phyloP scores from a whole-genome alignment of 2,329 filamentous ascomycete genomes.

The Penicillium sumatraense region DNA sequence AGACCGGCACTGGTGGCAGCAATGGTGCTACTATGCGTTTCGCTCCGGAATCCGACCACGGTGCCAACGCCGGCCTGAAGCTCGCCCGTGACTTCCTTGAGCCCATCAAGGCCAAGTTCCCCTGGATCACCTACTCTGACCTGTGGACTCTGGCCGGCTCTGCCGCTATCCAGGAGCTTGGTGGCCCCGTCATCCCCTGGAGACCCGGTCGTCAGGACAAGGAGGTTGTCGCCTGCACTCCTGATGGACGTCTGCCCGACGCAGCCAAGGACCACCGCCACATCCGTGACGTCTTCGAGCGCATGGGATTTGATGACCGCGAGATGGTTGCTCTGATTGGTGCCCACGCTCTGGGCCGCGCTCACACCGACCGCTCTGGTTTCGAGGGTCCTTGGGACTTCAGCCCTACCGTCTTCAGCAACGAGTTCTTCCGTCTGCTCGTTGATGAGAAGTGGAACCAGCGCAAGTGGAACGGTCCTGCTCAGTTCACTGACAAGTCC shows the following conservation, averaged over 20 bases:
- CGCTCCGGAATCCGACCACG: constrained; percentile 83
- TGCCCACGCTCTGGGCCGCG: constrained; percentile 85
- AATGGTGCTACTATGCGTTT: constrained; percentile 99
- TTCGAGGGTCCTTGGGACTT: constrained; percentile 92
- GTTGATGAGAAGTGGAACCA: constrained; percentile 90
- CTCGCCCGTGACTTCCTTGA: constrained; percentile 89
- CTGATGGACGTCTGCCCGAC: constrained; percentile 89
- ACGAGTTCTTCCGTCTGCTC: constrained; percentile 91
- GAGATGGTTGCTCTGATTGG: constrained; percentile 91
- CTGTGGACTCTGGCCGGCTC: constrained; percentile 93
- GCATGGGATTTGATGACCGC: constrained; percentile 97
- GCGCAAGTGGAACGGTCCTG: constrained; percentile 89
- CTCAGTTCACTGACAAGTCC: constrained; percentile 86
- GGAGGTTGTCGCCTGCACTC: constrained; percentile 83
- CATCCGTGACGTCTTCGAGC: constrained; percentile 88
- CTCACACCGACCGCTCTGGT: constrained; percentile 85
- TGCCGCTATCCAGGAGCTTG: constrained; percentile 90
- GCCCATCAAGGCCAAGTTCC: constrained; percentile 86
- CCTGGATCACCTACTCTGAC: constrained; percentile 96
- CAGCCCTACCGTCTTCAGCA: constrained; percentile 87
- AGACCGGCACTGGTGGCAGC: constrained; percentile 86
- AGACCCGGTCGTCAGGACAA: constrained; percentile 82
- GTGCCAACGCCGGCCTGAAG: constrained; percentile 89
- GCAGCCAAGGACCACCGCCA: constrained; percentile 77
- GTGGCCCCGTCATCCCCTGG: constrained; percentile 85